Conservation (phyloP, 306 rosid species). For the Vigna reflexopilosa region DNA sequence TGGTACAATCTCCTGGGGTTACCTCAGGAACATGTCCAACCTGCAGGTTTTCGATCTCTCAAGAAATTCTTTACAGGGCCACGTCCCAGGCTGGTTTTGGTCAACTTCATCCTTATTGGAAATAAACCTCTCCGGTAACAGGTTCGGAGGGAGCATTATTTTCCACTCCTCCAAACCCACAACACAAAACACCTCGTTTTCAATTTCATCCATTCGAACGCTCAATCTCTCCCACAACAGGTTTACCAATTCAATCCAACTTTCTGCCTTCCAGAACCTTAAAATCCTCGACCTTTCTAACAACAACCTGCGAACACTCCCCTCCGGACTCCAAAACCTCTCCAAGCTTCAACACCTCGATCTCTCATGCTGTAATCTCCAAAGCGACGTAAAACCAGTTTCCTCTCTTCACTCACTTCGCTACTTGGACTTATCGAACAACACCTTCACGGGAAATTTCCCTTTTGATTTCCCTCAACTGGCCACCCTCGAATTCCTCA, state of each 20-base stretch:
- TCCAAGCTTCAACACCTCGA: constrained; percentile 57
- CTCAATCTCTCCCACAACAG: constrained; percentile 78
- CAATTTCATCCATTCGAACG: constrained; percentile 52
- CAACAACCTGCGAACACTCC: constrained; percentile 58
- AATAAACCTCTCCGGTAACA: constrained; percentile 69
- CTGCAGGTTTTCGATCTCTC: constrained; percentile 72
- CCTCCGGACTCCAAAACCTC: constrained; percentile 60
- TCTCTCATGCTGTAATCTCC: constrained; percentile 63
- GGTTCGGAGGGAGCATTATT: constrained; percentile 63
- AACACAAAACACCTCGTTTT: constrained; percentile 37
- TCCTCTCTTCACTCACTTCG: constrained; percentile 61
- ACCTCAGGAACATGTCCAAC: constrained; percentile 60
- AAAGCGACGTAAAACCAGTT: constrained; percentile 57
- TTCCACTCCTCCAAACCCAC: constrained; percentile 14
- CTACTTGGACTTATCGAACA: constrained; percentile 72
- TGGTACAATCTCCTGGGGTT: constrained; percentile 73
- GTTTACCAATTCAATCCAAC: constrained; percentile 59
- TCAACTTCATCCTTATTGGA: constrained; percentile 43
- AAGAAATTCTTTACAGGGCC: constrained; percentile 64
- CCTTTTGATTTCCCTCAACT: constrained; percentile 80
- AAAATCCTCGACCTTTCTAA: constrained; percentile 68
- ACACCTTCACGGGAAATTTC: constrained; percentile 65
- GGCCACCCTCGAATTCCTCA: constrained; percentile 51
- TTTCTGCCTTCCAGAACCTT: constrained; percentile 60
- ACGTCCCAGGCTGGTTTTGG: constrained; percentile 74